Evolutionary conservation across 306 rosid species (phyloP), one percentile per base, ranked within the genome.

Genomic region (Luffa aegyptiaca): DNA sequence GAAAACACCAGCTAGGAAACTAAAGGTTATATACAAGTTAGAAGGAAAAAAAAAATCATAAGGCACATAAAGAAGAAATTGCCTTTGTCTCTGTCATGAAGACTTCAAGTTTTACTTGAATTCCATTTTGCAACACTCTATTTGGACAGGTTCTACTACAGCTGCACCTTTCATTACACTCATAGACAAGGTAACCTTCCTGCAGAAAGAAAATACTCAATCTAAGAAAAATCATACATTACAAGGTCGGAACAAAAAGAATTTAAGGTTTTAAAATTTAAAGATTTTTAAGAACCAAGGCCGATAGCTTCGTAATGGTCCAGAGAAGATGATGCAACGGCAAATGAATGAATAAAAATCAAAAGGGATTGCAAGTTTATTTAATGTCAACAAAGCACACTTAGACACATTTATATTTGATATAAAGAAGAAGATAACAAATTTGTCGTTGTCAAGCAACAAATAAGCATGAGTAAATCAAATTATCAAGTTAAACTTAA

Each of bases 171-270:
- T 84, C 85, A 85, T 90, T 96, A 86, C 99, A 96, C 84, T 96
- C 99, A 66, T 91, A 96, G 81, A 93, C 96, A 58, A 96, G 96
- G 90, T 96, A 96, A 66, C 99, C 99, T 86, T 93, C 99, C 98
- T 93, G 97, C 87, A 33, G 78, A 74, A 48, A 26, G 20, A 44
- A 8, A 18, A 8, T 45, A 71, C 39, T 3, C 10, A 46, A 10
- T 41, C 53, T 69, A 8, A 70, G 55, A 46, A 48, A 21, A 71
- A 46, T 1, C 35, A 11, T 21, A 21, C 56, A 26, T 46, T 71
- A 45, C 42, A 8, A 11, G 75, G 57, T 45, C 3, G n/a, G 76
- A 45, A 20, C 4, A 12, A 64, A 6, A 71, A 26, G 5, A 12
- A 45, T 7, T n/a, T n/a, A 39, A 2, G 31, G 44, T 37, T 39